phyloP scores from a whole-genome alignment of 163 green algal species.

The Scenedesmus sp. region DNA sequence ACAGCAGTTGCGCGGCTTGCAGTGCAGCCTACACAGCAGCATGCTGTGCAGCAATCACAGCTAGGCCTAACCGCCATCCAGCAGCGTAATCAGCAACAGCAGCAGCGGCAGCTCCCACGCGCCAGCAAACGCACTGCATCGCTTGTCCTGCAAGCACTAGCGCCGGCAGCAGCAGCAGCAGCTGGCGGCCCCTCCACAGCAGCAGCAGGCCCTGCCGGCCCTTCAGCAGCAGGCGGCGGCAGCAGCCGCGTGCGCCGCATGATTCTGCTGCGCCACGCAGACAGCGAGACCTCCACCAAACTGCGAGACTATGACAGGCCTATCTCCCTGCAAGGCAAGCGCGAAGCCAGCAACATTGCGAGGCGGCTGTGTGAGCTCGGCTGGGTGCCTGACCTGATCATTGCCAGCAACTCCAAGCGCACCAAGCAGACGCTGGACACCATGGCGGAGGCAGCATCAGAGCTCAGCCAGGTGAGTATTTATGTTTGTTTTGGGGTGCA shows the following conservation, averaged over 20 bases:
- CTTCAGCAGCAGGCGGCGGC: neutral
- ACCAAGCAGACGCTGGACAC: constrained; percentile 81
- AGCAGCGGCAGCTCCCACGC: neutral
- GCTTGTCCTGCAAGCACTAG: neutral
- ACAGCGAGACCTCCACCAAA: constrained; percentile 51
- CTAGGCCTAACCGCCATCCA: neutral
- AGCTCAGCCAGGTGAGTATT: neutral
- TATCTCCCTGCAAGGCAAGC: constrained; percentile 64
- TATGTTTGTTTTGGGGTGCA: no score
- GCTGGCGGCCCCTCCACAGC: neutral
- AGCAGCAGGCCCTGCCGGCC: neutral
- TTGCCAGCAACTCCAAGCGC: constrained; percentile 76
- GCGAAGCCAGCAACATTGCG: constrained; percentile 57
- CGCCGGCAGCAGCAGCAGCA: constrained; percentile 29
- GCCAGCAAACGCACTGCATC: neutral
- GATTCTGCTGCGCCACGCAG: constrained; percentile 76
- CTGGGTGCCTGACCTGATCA: constrained; percentile 75
- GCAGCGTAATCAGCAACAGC: neutral
- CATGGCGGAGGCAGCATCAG: constrained; percentile 63
- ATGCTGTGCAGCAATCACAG: neutral
- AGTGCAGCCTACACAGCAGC: no score
- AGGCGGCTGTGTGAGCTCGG: constrained; percentile 61
- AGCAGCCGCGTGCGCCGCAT: constrained; percentile 50
- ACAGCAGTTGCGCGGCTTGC: neutral
- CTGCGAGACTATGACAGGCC: constrained; percentile 76